Percentiles rank a stretch among this genome's conserved stretches.
These are phyloP conservation scores for Fusarium sp. DNA, from an alignment of 2,329 filamentous ascomycete genomes.

Conservation along the genomic window DNA sequence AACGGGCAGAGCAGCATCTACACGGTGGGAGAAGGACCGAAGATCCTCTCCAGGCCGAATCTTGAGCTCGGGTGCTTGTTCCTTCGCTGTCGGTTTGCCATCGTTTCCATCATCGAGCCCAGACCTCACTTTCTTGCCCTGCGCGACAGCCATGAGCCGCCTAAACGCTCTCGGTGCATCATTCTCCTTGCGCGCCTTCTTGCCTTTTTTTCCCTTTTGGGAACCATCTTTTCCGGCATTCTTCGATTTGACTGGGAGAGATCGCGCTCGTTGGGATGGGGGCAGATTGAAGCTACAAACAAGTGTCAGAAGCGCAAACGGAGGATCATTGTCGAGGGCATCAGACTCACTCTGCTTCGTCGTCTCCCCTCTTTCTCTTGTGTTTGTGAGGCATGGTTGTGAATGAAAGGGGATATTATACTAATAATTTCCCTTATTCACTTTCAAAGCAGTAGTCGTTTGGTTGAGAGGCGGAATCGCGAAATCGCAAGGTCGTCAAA, in stretches of 20 bases:
- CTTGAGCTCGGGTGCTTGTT: conserved; percentile 57
- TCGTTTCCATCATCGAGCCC: conserved; percentile 74
- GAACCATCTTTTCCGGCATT: conserved; percentile 38
- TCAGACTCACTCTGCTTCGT: conserved; percentile 40
- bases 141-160: conserved; percentile 78
- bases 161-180: conserved; percentile 90
- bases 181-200: conserved; percentile 63
- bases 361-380: conserved; percentile 68
- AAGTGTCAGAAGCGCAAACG: conserved; percentile 26
- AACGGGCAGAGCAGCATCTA: conserved; percentile 84
- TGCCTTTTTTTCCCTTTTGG: conserved; percentile 49
- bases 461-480: not conserved
- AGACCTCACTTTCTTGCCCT: conserved; percentile 64
- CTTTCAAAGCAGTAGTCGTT: not conserved
- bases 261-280: conserved; percentile 57
- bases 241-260: conserved; percentile 56
- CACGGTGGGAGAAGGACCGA: conserved; percentile 80
- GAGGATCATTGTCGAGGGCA: not conserved
- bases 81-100: conserved; percentile 36
- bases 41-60: conserved; percentile 86
- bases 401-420: not conserved
- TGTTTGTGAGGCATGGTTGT: conserved; percentile 83
- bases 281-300: conserved; percentile 58
- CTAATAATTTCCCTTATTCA: not conserved
- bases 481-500: not conserved